Percentiles rank a stretch among this genome's conserved stretches.
Evolutionary conservation across 148 eudicot genomes (phyloP).

Genomic region (Rhododendron vialii): DNA sequence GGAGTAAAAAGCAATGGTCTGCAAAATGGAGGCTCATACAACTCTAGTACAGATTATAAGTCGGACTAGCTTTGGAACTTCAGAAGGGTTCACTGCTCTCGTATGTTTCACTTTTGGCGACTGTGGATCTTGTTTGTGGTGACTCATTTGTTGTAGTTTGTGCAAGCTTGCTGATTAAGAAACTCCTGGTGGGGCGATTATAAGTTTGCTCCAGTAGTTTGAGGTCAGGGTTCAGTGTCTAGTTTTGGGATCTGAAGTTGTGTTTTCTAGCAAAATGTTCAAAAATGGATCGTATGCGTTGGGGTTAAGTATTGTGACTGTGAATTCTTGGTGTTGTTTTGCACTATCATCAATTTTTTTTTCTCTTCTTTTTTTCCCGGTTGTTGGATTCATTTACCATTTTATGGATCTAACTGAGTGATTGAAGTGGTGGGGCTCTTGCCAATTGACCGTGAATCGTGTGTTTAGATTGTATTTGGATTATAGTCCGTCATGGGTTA

Average conservation of each 20-base stretch:
- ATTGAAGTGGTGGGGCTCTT: neutral
- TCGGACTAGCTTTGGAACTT: constrained; percentile 22
- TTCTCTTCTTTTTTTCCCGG: neutral
- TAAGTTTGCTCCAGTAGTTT: constrained; percentile 15
- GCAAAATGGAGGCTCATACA: constrained; percentile 36
- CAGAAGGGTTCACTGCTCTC: neutral
- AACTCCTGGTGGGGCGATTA: neutral
- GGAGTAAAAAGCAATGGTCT: constrained; percentile 33
- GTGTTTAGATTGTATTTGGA: no score
- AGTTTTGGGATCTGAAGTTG: constrained; percentile 3
- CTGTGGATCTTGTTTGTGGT: neutral
- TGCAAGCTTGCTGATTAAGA: constrained; percentile 5
- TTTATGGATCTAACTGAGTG: neutral
- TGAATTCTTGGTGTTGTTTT: neutral
- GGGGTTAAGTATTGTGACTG: neutral
- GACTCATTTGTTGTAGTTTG: constrained; percentile 4
- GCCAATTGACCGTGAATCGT: no score
- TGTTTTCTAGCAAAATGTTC: neutral
- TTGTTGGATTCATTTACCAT: neutral
- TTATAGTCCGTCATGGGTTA: no score
- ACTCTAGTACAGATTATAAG: constrained; percentile 24
- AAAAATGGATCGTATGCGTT: neutral
- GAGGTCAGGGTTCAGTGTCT: neutral
- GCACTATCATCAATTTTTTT: neutral
- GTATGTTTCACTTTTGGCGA: constrained; percentile 14